Conservation (phyloP, 257 asterid genomes). For the Nicotiana noctiflora region DNA sequence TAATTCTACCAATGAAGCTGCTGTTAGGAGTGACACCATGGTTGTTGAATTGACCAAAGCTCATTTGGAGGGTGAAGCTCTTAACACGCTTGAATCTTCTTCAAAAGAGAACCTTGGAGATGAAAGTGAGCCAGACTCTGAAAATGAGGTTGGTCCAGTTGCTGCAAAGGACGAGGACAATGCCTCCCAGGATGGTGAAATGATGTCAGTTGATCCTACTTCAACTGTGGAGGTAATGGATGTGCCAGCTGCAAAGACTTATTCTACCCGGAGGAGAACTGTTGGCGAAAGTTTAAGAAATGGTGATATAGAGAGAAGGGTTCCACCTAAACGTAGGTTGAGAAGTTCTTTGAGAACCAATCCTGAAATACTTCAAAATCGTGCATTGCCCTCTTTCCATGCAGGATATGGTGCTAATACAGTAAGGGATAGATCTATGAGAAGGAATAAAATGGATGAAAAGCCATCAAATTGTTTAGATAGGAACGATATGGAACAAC, state of each 20-base stretch:
- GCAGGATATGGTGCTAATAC: constrained; percentile 28
- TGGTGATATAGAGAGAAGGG: constrained; percentile 33
- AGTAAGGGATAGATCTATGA: constrained; percentile 39
- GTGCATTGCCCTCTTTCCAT: constrained; percentile 24
- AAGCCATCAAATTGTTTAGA: constrained; percentile 57
- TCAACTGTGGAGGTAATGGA: constrained; percentile 25
- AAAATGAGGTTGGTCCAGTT: constrained; percentile 53
- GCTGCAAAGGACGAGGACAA: constrained; percentile 45
- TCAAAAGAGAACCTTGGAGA: constrained; percentile 22
- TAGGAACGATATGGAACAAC: constrained; percentile 37
- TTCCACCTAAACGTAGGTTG: constrained; percentile 39
- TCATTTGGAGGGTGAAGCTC: constrained; percentile 33
- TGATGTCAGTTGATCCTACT: constrained; percentile 28
- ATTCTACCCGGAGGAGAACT: constrained; percentile 41
- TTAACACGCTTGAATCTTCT: constrained; percentile 24
- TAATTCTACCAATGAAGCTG: constrained; percentile 29
- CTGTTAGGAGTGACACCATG: constrained; percentile 27
- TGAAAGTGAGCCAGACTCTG: constrained; percentile 38
- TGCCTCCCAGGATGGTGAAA: constrained; percentile 35
- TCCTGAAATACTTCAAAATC: constrained; percentile 29
- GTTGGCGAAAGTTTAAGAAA: constrained; percentile 36
- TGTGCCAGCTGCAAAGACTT: constrained; percentile 27
- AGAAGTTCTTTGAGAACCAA: constrained; percentile 55
- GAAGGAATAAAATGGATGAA: constrained; percentile 54
- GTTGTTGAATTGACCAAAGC: constrained; percentile 32